A percentile compares a stretch with the other conserved stretches of the same genome.
Evolutionary conservation across 192 early-diverging fungal species (phyloP).

Genomic region (Linnemannia hyalina): DNA sequence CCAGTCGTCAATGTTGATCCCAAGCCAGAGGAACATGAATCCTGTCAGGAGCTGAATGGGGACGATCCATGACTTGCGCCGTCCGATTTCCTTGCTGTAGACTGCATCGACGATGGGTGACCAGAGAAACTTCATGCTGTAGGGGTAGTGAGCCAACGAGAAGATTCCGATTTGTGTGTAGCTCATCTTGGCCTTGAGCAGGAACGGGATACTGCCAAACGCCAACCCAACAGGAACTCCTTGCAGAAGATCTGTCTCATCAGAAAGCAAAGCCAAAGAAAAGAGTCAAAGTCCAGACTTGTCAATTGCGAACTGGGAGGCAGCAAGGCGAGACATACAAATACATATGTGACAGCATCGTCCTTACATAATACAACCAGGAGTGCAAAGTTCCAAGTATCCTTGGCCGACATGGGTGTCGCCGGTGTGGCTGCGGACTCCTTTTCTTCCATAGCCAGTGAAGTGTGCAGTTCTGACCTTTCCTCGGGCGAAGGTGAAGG

Average conservation of each 20-base stretch:
- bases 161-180: constrained; percentile 95
- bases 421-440: background rate
- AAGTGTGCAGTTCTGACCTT: constrained; percentile 26
- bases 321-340: background rate
- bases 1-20: constrained; percentile 80
- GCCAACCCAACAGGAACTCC: constrained; percentile 94
- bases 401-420: constrained; percentile 31
- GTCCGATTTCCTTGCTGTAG: constrained; percentile 84
- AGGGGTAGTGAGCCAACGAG: constrained; percentile 95
- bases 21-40: constrained; percentile 82
- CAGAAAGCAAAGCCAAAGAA: background rate
- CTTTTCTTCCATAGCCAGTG: constrained; percentile 31
- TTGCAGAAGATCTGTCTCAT: constrained; percentile 80
- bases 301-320: too few relatives aligned
- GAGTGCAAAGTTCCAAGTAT: constrained; percentile 53
- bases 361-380: constrained; percentile 49
- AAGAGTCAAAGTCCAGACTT: background rate
- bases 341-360: background rate
- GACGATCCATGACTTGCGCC: constrained; percentile 97
- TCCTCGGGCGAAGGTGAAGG: constrained; percentile 35
- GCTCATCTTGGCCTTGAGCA: constrained; percentile 93
- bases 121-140: constrained; percentile 98
- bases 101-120: constrained; percentile 96
- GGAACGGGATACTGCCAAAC: constrained; percentile 92
- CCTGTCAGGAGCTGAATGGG: constrained; percentile 94